A percentile compares a stretch with the other conserved stretches of the same genome.
These are phyloP conservation scores for Metschnikowia cubensis DNA, from an alignment of 805 yeast genomes.

Conservation along the genomic window DNA sequence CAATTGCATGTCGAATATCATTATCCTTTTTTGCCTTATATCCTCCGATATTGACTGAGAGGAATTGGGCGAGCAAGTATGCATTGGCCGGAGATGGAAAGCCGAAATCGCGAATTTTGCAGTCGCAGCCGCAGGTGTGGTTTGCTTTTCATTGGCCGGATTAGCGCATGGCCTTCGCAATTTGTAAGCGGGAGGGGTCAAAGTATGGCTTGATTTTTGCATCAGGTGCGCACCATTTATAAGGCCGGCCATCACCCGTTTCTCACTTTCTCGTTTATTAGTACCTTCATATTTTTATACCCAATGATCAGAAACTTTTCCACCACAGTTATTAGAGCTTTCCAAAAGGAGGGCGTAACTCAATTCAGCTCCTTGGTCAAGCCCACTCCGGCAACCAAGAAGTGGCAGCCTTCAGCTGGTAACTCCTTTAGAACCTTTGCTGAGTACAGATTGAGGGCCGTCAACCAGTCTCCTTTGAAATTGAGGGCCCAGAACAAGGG, in stretches of 20 bases:
- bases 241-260: not conserved
- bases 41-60: not conserved
- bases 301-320: constrained; percentile 23
- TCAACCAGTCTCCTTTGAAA: constrained; percentile 40
- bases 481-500: constrained; percentile 15
- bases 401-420: constrained; percentile 38
- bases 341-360: constrained; percentile 28
- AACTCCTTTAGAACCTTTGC: constrained; percentile 41
- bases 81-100: not conserved
- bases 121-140: constrained; percentile 1
- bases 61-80: too few species aligned
- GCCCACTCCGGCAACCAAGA: constrained; percentile 20
- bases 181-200: constrained; percentile 3
- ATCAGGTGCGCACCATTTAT: not conserved
- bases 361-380: constrained; percentile 24
- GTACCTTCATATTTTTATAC: not conserved
- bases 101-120: not conserved
- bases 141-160: not conserved
- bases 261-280: not conserved
- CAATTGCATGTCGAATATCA: too few species aligned
- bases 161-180: not conserved
- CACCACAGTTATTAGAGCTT: constrained; percentile 19
- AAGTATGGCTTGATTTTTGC: constrained; percentile 2
- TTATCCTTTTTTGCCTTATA: too few species aligned
- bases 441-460: constrained; percentile 41